phyloP scores from a whole-genome alignment of 495 filamentous ascomycete genomes.

The Eremomyces bilateralis region DNA sequence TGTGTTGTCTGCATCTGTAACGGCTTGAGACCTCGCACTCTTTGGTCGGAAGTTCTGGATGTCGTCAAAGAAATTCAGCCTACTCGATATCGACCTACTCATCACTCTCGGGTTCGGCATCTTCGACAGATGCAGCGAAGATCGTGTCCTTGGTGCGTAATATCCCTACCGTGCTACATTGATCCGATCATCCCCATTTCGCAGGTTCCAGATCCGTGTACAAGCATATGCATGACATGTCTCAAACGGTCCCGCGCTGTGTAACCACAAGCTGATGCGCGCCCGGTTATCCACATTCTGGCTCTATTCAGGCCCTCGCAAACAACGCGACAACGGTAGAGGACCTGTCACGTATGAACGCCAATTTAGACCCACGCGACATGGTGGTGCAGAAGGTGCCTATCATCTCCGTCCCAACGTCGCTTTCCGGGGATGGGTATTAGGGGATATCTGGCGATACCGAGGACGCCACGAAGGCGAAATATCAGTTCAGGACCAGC shows the following conservation, averaged over 20 bases:
- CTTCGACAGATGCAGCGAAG: conserved; percentile 39
- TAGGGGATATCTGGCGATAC: conserved; percentile 34
- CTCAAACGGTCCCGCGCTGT: no score
- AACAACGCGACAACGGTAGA: conserved; percentile 25
- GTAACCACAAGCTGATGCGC: no score
- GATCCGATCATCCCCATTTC: background rate
- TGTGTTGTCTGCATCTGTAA: conserved; percentile 29
- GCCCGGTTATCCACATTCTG: no score
- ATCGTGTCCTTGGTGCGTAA: conserved; percentile 27
- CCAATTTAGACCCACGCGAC: background rate
- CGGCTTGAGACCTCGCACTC: conserved; percentile 37
- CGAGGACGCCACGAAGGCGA: conserved; percentile 27
- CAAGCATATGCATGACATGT: no score
- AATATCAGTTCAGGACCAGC: conserved; percentile 28
- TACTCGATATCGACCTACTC: conserved; percentile 29
- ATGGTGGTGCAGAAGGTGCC: conserved; percentile 25
- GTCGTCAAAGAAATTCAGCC: conserved; percentile 28
- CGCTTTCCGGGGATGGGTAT: conserved; percentile 42
- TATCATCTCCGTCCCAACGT: conserved; percentile 38
- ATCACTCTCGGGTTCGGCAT: conserved; percentile 40
- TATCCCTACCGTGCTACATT: no score
- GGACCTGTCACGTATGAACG: conserved; percentile 23
- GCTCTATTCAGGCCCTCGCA: conserved; percentile 22
- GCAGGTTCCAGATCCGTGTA: background rate
- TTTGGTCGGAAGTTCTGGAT: conserved; percentile 35